Conservation (phyloP, 495 filamentous ascomycete species). For the Pseudomonodictys pantanalensis region DNA sequence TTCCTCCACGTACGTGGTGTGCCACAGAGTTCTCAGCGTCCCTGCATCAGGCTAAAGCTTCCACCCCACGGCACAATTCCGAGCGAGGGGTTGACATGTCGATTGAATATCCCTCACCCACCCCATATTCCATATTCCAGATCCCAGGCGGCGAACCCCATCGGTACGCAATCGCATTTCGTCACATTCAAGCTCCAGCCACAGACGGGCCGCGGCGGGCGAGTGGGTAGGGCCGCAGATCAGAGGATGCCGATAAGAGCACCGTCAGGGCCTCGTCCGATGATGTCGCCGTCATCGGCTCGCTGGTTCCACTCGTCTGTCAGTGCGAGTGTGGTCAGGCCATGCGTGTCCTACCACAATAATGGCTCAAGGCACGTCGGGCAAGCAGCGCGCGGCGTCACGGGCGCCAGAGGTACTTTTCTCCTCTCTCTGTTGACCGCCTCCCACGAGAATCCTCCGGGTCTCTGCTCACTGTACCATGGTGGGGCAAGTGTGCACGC, state of each 20-base stretch:
- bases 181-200: neutral
- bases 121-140: neutral
- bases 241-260: constrained; percentile 32
- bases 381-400: constrained; percentile 1
- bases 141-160: neutral
- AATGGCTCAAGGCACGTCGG: constrained; percentile 3
- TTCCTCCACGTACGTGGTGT: neutral
- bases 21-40: neutral
- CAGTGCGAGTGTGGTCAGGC: constrained; percentile 9
- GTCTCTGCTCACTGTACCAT: constrained; percentile 8
- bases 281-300: constrained; percentile 27
- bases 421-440: constrained; percentile 3
- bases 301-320: constrained; percentile 15
- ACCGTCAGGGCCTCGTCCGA: neutral
- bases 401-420: constrained; percentile 29
- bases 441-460: neutral
- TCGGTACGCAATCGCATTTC: constrained; percentile 18
- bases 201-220: constrained; percentile 5
- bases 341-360: too few species aligned
- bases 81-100: too few species aligned
- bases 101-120: neutral
- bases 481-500: constrained; percentile 28
- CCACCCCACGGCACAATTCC: too few species aligned
- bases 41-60: neutral
- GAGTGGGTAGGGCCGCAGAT: constrained; percentile 23